phyloP scores from a whole-genome alignment of 2,329 filamentous ascomycete species.

The Aspergillus latus region DNA sequence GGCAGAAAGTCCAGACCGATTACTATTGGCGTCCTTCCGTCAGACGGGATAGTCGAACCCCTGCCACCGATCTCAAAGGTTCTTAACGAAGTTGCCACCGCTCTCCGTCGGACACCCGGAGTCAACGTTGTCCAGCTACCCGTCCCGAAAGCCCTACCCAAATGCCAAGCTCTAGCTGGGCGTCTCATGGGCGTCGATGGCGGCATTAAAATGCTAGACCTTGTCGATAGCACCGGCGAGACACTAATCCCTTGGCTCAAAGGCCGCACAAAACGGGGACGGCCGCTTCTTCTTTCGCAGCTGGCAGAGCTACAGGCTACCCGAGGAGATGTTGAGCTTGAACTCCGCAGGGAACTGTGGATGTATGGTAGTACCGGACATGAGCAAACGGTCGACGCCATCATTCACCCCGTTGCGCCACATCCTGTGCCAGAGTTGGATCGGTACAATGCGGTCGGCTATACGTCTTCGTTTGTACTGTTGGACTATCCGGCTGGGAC shows the following conservation, averaged over 20 bases:
- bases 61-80: constrained; percentile 43
- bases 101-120: constrained; percentile 37
- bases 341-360: constrained; percentile 59
- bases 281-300: constrained; percentile 49
- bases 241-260: constrained; percentile 62
- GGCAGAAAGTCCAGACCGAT: constrained; percentile 30
- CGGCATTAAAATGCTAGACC: constrained; percentile 55
- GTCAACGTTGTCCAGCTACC: constrained; percentile 62
- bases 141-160: constrained; percentile 52
- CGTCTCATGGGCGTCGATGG: constrained; percentile 61
- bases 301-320: constrained; percentile 55
- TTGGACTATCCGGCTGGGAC: constrained; percentile 62
- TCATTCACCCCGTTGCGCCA: constrained; percentile 64
- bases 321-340: constrained; percentile 53
- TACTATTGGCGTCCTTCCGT: constrained; percentile 46
- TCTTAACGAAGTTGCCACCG: constrained; percentile 40
- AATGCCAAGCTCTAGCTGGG: constrained; percentile 58
- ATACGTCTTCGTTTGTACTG: constrained; percentile 62
- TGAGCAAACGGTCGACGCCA: constrained; percentile 52
- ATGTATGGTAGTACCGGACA: constrained; percentile 23
- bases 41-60: constrained; percentile 38
- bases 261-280: constrained; percentile 51
- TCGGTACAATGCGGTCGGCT: constrained; percentile 62
- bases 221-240: constrained; percentile 57
- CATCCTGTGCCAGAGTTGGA: constrained; percentile 64